A percentile compares a stretch with the other conserved stretches of the same genome.
Evolutionary conservation across 2,329 filamentous ascomycete species (phyloP).

Genomic region (Triangularia verruculosa): DNA sequence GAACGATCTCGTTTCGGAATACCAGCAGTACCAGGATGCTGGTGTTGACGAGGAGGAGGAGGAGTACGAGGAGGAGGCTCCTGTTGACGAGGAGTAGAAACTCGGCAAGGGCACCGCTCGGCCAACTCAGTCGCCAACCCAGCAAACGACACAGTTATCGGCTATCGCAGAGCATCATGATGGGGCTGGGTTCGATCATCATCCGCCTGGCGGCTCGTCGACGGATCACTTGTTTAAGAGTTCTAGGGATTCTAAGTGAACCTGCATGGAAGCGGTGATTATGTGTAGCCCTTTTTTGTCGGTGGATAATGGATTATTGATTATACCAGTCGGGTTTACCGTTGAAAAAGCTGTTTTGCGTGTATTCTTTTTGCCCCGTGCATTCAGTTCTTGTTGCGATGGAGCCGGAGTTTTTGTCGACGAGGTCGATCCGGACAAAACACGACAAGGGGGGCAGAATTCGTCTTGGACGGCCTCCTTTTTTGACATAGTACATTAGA

Average conservation of each 20-base stretch:
- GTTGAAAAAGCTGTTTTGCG: slow-evolving; percentile 4
- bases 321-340: slow-evolving; percentile 13
- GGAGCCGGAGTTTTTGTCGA: background rate
- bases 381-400: background rate
- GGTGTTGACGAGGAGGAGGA: slow-evolving; percentile 96
- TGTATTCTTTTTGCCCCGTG: background rate
- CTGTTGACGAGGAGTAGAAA: slow-evolving; percentile 67
- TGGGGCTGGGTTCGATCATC: background rate
- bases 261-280: background rate
- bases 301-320: slow-evolving; percentile 18
- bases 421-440: slow-evolving; percentile 1
- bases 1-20: slow-evolving; percentile 99
- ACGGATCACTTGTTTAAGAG: background rate
- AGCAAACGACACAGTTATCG: too few species aligned
- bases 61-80: slow-evolving; percentile 85
- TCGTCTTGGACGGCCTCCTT: slow-evolving; percentile 3
- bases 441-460: background rate
- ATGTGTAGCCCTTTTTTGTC: slow-evolving; percentile 5
- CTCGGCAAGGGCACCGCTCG: background rate
- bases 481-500: slow-evolving; percentile 17
- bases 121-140: too few species aligned
- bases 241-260: background rate
- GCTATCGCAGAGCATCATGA: background rate
- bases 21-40: slow-evolving; percentile 99
- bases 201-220: background rate